Evolutionary conservation across 495 filamentous ascomycete genomes (phyloP).

Genomic region (Neurospora sublineolata): DNA sequence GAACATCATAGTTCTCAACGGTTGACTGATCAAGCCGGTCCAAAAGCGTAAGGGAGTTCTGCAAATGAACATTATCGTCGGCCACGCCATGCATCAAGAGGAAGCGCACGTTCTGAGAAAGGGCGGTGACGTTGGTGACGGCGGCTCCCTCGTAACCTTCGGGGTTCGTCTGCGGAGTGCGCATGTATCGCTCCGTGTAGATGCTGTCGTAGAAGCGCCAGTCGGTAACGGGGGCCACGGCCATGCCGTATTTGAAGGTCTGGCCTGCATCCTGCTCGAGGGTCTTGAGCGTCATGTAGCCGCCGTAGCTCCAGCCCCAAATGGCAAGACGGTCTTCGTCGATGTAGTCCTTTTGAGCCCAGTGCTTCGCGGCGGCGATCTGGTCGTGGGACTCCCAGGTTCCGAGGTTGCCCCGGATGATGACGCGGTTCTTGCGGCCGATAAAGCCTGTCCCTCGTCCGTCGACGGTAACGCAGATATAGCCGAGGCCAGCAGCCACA

Average conservation of each 20-base stretch:
- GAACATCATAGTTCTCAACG: conserved; percentile 91
- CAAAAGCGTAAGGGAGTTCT: conserved; percentile 76
- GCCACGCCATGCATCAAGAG: conserved; percentile 88
- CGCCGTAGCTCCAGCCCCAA: conserved; percentile 98
- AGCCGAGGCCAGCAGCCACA: conserved; percentile 75
- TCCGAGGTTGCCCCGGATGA: conserved; percentile 74
- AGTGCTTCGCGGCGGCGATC: conserved; percentile 80
- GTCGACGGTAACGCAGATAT: conserved; percentile 91
- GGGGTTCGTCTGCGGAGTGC: conserved; percentile 72
- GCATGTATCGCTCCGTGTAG: conserved; percentile 95
- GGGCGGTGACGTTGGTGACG: conserved; percentile 57
- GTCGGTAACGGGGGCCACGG: conserved; percentile 93
- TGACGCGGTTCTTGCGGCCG: conserved; percentile 70
- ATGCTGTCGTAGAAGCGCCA: conserved; percentile 94
- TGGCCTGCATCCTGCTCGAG: conserved; percentile 79
- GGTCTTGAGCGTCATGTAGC: conserved; percentile 94
- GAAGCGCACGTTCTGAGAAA: conserved; percentile 69
- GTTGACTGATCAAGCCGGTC: conserved; percentile 75
- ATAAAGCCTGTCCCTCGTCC: conserved; percentile 86
- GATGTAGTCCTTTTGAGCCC: conserved; percentile 71
- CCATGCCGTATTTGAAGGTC: conserved; percentile 95
- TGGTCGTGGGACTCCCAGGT: conserved; percentile 80
- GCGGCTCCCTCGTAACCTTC: conserved; percentile 64
- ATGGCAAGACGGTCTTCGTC: conserved; percentile 76
- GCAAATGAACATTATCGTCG: conserved; percentile 95